A percentile compares a stretch with the other conserved stretches of the same genome.
Evolutionary conservation across 495 filamentous ascomycete genomes (phyloP).

Genomic region (Annulohypoxylon stygium): DNA sequence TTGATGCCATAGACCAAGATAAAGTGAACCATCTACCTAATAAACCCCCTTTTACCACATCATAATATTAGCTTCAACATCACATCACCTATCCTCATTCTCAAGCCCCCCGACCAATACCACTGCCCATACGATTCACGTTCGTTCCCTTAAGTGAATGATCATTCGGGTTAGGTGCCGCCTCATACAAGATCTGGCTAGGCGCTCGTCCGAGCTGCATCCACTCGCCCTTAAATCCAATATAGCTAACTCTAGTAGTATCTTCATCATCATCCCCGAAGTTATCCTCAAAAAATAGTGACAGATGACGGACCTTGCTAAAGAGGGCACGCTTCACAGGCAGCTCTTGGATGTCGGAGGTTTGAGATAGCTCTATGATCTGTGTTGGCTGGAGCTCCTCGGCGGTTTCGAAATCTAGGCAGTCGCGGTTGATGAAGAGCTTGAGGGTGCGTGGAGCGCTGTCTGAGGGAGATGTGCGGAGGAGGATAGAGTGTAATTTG

Average conservation of each 20-base stretch:
- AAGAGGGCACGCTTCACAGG: slow-evolving; percentile 89
- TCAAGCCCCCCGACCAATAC: slow-evolving; percentile 55
- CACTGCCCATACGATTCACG: slow-evolving; percentile 63
- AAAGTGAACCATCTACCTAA: neutral
- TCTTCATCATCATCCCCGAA: slow-evolving; percentile 77
- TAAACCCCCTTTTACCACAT: neutral
- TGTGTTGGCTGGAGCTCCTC: slow-evolving; percentile 79
- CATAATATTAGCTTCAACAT: neutral
- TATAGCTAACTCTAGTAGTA: slow-evolving; percentile 80
- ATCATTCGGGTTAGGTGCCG: slow-evolving; percentile 89
- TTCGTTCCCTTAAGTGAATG: slow-evolving; percentile 69
- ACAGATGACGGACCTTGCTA: slow-evolving; percentile 79
- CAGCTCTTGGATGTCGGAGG: slow-evolving; percentile 84
- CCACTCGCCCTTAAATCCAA: slow-evolving; percentile 95
- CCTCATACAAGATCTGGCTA: slow-evolving; percentile 88
- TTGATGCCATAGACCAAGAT: neutral
- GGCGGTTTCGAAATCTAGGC: slow-evolving; percentile 85
- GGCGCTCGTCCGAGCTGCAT: slow-evolving; percentile 87
- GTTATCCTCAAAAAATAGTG: slow-evolving; percentile 87
- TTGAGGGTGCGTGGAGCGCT: slow-evolving; percentile 86
- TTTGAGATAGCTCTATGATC: slow-evolving; percentile 80
- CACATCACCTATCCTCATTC: slow-evolving; percentile 2
- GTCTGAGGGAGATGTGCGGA: slow-evolving; percentile 77
- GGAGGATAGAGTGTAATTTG: slow-evolving; percentile 87
- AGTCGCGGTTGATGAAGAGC: slow-evolving; percentile 84